Conservation (phyloP, 2,329 filamentous ascomycete genomes). For the Whalleya microplaca region DNA sequence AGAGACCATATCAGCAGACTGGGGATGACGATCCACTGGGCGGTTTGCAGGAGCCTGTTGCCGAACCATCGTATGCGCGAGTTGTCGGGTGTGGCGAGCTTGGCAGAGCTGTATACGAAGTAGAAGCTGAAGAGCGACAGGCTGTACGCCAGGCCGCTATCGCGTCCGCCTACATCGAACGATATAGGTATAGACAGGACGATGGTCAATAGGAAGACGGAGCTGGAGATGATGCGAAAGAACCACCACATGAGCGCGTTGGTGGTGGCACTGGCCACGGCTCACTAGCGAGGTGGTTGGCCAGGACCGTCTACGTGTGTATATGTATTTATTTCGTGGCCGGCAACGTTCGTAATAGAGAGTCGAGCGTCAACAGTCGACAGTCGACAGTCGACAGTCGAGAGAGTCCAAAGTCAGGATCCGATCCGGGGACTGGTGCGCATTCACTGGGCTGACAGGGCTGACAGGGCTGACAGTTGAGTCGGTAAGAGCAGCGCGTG, state of each 20-base stretch:
- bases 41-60: slow-evolving; percentile 69
- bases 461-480: not conserved
- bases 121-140: slow-evolving; percentile 89
- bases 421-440: not conserved
- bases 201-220: slow-evolving; percentile 86
- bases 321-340: not conserved
- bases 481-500: not conserved
- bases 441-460: not conserved
- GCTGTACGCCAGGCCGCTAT: slow-evolving; percentile 92
- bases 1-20: slow-evolving; percentile 91
- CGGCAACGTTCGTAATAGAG: too few relatives aligned
- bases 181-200: slow-evolving; percentile 95
- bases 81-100: slow-evolving; percentile 76
- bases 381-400: too few relatives aligned
- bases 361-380: too few relatives aligned
- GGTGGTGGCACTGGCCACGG: slow-evolving; percentile 42
- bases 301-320: slow-evolving; percentile 29
- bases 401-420: not conserved
- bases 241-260: slow-evolving; percentile 76
- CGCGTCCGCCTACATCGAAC: slow-evolving; percentile 95
- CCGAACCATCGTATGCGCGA: slow-evolving; percentile 77
- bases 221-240: slow-evolving; percentile 77
- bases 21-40: slow-evolving; percentile 87
- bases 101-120: slow-evolving; percentile 80
- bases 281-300: slow-evolving; percentile 38